A percentile compares a stretch with the other conserved stretches of the same genome.
phyloP scores from a whole-genome alignment of 306 rosid species.

The Medicago lupulina region DNA sequence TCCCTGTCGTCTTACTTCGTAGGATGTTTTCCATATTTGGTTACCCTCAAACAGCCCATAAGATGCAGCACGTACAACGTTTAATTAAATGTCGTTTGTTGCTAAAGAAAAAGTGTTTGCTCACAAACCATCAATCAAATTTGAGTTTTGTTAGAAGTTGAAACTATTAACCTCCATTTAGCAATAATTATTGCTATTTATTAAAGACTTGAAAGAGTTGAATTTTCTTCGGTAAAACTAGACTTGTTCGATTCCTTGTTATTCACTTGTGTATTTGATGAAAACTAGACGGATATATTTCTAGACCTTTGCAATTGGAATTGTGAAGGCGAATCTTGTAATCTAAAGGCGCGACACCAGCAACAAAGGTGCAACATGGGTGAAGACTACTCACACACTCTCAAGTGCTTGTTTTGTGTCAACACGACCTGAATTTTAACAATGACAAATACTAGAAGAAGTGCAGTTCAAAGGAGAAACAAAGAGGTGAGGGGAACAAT shows the following conservation, averaged over 20 bases:
- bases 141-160: constrained; percentile 65
- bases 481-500: constrained; percentile 85
- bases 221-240: constrained; percentile 56
- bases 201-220: constrained; percentile 51
- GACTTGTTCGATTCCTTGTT: constrained; percentile 59
- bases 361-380: no score
- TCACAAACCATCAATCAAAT: constrained; percentile 52
- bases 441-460: constrained; percentile 82
- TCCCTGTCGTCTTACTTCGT: no score
- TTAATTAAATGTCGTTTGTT: background rate
- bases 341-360: no score
- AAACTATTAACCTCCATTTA: constrained; percentile 72
- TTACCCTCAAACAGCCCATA: no score
- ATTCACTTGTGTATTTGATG: constrained; percentile 36
- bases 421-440: constrained; percentile 59
- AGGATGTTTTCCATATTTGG: no score
- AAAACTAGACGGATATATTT: no score
- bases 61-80: no score
- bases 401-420: background rate
- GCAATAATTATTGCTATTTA: constrained; percentile 64
- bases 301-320: no score
- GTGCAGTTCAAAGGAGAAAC: constrained; percentile 94
- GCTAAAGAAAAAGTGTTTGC: constrained; percentile 63
- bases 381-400: no score
- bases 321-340: no score